Evolutionary conservation across 345 rosid genomes (phyloP).

Genomic region (Erysimum cheiranthoides): DNA sequence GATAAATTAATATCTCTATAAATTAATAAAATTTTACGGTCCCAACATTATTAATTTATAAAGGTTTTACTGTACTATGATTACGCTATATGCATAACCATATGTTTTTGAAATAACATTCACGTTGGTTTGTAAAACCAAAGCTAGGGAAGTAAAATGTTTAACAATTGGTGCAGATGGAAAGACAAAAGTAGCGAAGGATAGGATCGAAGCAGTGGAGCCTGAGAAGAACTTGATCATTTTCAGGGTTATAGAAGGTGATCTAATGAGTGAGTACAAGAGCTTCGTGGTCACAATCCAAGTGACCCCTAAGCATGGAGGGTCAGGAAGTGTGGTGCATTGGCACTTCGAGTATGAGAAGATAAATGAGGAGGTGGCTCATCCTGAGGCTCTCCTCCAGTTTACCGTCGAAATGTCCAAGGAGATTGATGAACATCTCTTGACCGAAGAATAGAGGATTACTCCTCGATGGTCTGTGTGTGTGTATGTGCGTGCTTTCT

Average conservation of each 20-base stretch:
- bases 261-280: conserved; percentile 30
- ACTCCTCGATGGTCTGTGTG: background rate
- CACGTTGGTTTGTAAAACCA: background rate
- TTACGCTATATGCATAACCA: background rate
- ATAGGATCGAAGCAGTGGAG: conserved; percentile 8
- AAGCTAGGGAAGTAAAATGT: background rate
- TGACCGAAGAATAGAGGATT: conserved; percentile 8
- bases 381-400: conserved; percentile 37
- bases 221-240: conserved; percentile 22
- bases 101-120: background rate
- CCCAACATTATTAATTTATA: no score
- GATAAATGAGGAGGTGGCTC: conserved; percentile 39
- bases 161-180: conserved; percentile 21
- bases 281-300: background rate
- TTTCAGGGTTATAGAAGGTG: conserved; percentile 26
- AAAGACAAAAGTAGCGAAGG: conserved; percentile 9
- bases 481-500: background rate
- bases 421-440: conserved; percentile 40
- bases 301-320: conserved; percentile 19
- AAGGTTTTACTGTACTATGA: no score
- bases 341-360: conserved; percentile 45
- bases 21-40: no score
- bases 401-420: conserved; percentile 27
- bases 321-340: conserved; percentile 25
- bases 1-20: no score